A percentile compares a stretch with the other conserved stretches of the same genome.
phyloP scores from a whole-genome alignment of 2,329 filamentous ascomycete genomes.

The Dendryphion nanum region DNA sequence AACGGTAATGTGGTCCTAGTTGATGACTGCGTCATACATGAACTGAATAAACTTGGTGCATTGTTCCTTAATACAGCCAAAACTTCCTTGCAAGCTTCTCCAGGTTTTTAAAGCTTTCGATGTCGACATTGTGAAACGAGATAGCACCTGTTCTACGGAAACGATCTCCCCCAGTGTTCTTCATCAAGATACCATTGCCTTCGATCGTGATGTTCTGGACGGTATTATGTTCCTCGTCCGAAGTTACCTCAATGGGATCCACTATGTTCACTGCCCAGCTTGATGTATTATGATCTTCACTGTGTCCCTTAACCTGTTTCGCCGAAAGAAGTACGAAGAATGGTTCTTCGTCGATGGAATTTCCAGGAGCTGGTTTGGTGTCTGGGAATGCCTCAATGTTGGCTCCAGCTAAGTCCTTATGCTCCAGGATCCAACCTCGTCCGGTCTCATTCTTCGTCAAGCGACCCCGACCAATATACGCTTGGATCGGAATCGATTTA shows the following conservation, averaged over 20 bases:
- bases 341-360: conserved; percentile 2
- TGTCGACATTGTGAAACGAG: conserved; percentile 9
- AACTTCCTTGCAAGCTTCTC: conserved; percentile 10
- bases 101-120: conserved; percentile 3
- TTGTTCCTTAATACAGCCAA: too few species aligned
- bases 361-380: conserved; percentile 6
- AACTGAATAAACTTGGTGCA: too few species aligned
- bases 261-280: too few species aligned
- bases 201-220: not conserved
- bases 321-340: conserved; percentile 17
- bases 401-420: not conserved
- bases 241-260: too few species aligned
- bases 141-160: conserved; percentile 17
- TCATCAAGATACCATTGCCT: conserved; percentile 16
- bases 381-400: conserved; percentile 18
- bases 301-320: too few species aligned
- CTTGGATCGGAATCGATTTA: conserved; percentile 14
- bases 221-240: conserved; percentile 1
- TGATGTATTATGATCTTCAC: too few species aligned
- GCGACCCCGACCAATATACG: conserved; percentile 11
- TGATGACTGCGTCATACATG: too few species aligned
- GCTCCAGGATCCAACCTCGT: conserved; percentile 9
- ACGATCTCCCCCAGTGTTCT: conserved; percentile 4
- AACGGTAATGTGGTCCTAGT: too few species aligned
- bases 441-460: conserved; percentile 4